Conservation (phyloP, 345 rosid genomes). For the Camelina sativa region DNA sequence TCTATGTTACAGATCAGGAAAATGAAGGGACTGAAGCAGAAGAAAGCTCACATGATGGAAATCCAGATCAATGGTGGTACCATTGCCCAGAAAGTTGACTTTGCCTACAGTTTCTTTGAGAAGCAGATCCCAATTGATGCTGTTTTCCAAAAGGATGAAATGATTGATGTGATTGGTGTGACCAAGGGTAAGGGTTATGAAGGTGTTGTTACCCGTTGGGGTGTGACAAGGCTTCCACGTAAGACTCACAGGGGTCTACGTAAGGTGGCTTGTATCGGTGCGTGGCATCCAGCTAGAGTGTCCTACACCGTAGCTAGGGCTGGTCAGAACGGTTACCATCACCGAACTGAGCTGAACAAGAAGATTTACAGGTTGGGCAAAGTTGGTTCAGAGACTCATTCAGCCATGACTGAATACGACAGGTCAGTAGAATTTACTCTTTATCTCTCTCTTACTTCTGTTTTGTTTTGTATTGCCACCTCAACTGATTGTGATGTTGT, state of each 20-base stretch:
- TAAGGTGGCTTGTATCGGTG: conserved; percentile 93
- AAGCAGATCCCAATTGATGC: conserved; percentile 79
- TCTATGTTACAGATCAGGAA: conserved; percentile 63
- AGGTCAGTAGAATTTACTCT: conserved; percentile 46
- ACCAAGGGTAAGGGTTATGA: conserved; percentile 90
- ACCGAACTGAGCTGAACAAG: conserved; percentile 88
- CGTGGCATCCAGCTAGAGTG: conserved; percentile 97
- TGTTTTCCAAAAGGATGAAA: conserved; percentile 85
- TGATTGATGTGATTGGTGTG: conserved; percentile 85
- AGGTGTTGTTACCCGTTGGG: conserved; percentile 95
- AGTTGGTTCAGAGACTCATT: conserved; percentile 65
- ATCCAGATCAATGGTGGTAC: conserved; percentile 85
- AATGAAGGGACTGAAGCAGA: conserved; percentile 87
- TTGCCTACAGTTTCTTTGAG: conserved; percentile 80
- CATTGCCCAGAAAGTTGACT: conserved; percentile 78
- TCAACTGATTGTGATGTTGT: not conserved
- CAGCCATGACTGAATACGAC: conserved; percentile 78
- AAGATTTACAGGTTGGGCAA: conserved; percentile 83
- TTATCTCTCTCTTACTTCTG: not conserved
- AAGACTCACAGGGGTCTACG: conserved; percentile 91
- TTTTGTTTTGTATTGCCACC: not conserved
- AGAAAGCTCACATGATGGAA: conserved; percentile 91
- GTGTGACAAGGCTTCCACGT: conserved; percentile 87
- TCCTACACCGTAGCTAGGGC: conserved; percentile 91
- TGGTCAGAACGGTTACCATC: conserved; percentile 93